Conservation (phyloP, 208 protist genomes). For the Leishmania turanica region DNA sequence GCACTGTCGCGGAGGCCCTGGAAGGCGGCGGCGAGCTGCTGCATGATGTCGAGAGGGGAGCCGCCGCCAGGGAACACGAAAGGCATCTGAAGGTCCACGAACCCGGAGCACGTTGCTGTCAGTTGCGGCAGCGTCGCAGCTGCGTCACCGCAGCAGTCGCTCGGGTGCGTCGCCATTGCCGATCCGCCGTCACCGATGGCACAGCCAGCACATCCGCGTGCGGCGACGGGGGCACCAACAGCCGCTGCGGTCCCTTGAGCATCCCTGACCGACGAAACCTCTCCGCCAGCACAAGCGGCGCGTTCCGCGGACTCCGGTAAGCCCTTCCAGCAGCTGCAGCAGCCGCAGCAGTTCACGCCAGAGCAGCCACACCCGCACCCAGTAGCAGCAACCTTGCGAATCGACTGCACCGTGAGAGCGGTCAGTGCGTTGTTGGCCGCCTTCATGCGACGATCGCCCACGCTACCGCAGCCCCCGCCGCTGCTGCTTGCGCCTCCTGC, state of each 20-base stretch:
- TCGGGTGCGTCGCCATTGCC: background rate
- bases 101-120: background rate
- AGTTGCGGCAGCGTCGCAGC: background rate
- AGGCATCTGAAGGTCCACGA: background rate
- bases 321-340: conserved; percentile 24
- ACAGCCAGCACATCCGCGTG: background rate
- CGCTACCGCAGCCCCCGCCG: background rate
- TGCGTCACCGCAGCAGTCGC: background rate
- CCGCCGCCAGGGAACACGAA: background rate
- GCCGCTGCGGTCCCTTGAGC: background rate
- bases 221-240: background rate
- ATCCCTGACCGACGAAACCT: background rate
- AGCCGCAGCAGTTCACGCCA: conserved; percentile 21
- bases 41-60: conserved; percentile 12
- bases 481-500: background rate
- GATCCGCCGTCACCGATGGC: background rate
- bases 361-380: conserved; percentile 29
- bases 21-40: conserved; percentile 27
- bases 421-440: conserved; percentile 14
- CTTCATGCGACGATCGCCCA: background rate
- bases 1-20: conserved; percentile 12
- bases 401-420: conserved; percentile 15
- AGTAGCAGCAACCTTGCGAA: conserved; percentile 22
- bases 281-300: background rate
- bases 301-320: background rate